Percentiles rank a stretch among this genome's conserved stretches.
Conservation (phyloP, 331 rosid genomes). For the Quercus phellos region DNA sequence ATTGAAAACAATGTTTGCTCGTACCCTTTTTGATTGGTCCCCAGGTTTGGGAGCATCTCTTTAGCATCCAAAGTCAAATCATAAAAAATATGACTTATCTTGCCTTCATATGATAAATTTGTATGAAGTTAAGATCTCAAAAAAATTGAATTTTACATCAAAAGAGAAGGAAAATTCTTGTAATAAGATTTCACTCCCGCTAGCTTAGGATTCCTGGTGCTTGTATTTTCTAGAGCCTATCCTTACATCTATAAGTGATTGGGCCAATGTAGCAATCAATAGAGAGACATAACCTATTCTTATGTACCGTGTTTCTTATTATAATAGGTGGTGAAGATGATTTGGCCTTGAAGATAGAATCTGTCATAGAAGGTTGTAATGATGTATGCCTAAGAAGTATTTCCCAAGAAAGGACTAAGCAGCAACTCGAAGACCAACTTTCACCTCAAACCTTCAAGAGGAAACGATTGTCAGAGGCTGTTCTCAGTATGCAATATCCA, state of each 20-base stretch:
- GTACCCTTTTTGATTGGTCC: no score
- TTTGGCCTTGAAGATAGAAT: slow-evolving; percentile 52
- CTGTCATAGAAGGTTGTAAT: slow-evolving; percentile 64
- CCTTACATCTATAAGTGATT: background rate
- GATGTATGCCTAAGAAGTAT: slow-evolving; percentile 25
- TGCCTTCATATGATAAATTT: background rate
- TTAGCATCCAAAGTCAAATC: background rate
- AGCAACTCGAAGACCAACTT: slow-evolving; percentile 31
- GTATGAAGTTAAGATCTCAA: background rate
- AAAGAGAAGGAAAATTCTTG: background rate
- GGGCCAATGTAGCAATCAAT: background rate
- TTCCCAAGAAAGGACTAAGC: slow-evolving; percentile 31
- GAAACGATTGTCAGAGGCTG: slow-evolving; percentile 52
- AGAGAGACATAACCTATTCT: slow-evolving; percentile 13
- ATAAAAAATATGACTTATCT: background rate
- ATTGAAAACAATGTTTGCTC: no score
- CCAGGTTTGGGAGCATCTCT: background rate
- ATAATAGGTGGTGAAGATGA: slow-evolving; percentile 56
- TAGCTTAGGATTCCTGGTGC: background rate
- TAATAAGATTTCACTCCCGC: background rate
- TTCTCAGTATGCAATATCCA: slow-evolving; percentile 35
- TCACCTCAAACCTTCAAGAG: slow-evolving; percentile 33
- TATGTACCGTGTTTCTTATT: slow-evolving; percentile 18
- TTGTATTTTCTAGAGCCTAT: background rate
- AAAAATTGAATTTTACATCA: background rate